Evolutionary conservation across 345 rosid genomes (phyloP).

Genomic region (Gossypium mustelinum): DNA sequence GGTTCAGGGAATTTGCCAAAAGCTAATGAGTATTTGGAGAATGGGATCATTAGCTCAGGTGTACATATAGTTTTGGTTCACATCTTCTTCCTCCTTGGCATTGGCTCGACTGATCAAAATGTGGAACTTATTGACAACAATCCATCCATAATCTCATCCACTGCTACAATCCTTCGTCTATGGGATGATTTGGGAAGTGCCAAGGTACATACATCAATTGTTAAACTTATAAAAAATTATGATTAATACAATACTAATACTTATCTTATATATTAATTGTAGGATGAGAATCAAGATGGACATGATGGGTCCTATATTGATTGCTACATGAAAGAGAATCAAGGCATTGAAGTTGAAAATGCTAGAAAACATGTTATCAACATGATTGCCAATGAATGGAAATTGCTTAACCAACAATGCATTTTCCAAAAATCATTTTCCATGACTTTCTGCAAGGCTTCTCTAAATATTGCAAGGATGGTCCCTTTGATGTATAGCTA

Average conservation of each 20-base stretch:
- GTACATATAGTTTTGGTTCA: slow-evolving; percentile 42
- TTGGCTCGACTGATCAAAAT: slow-evolving; percentile 25
- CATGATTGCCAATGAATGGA: slow-evolving; percentile 54
- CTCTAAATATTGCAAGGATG: slow-evolving; percentile 48
- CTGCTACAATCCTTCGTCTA: slow-evolving; percentile 47
- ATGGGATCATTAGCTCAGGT: slow-evolving; percentile 57
- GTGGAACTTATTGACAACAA: slow-evolving; percentile 29
- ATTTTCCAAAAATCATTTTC: slow-evolving; percentile 33
- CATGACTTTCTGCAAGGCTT: slow-evolving; percentile 27
- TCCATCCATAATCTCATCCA: slow-evolving; percentile 35
- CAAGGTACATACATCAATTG: slow-evolving; percentile 24
- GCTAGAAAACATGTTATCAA: slow-evolving; percentile 29
- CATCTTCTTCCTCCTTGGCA: slow-evolving; percentile 46
- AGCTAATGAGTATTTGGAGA: slow-evolving; percentile 47
- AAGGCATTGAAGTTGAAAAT: slow-evolving; percentile 23
- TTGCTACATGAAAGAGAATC: slow-evolving; percentile 44
- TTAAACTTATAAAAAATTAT: too few relatives aligned
- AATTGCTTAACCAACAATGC: slow-evolving; percentile 44
- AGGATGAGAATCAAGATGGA: slow-evolving; percentile 57
- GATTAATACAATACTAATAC: too few relatives aligned
- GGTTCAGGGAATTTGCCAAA: slow-evolving; percentile 29
- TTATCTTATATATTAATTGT: neutral
- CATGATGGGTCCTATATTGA: slow-evolving; percentile 57
- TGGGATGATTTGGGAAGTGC: slow-evolving; percentile 69
- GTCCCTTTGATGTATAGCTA: slow-evolving; percentile 56